phyloP scores from a whole-genome alignment of 140 eudicot genomes.

The Oenanthe javanica region DNA sequence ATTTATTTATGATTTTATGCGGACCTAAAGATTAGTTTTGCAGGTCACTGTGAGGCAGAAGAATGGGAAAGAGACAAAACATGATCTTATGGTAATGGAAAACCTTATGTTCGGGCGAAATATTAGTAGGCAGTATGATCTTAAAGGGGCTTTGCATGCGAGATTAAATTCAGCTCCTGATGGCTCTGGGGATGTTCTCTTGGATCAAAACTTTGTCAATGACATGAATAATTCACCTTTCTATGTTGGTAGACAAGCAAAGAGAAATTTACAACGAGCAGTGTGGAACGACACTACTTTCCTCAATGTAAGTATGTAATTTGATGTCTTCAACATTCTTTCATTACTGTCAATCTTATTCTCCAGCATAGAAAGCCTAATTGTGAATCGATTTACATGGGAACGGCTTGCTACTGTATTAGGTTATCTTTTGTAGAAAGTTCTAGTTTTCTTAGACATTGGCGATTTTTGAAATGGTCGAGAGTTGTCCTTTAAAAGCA shows the following conservation, averaged over 20 bases:
- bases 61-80: conserved; percentile 46
- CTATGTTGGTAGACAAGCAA: conserved; percentile 53
- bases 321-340: neutral
- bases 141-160: conserved; percentile 79
- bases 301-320: conserved; percentile 56
- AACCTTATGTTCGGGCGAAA: conserved; percentile 63
- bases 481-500: neutral
- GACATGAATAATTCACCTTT: conserved; percentile 81
- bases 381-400: neutral
- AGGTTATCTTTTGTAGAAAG: neutral
- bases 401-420: neutral
- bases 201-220: conserved; percentile 83
- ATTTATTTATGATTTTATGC: conserved; percentile 20
- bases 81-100: conserved; percentile 87
- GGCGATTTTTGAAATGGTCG: neutral
- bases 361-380: neutral
- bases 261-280: conserved; percentile 65
- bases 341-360: neutral
- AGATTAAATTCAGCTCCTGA: conserved; percentile 52
- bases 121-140: conserved; percentile 58
- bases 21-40: conserved; percentile 9
- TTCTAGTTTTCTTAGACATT: neutral
- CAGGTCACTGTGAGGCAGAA: conserved; percentile 54
- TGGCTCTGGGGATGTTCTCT: conserved; percentile 67
- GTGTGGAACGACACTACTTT: conserved; percentile 86